Evolutionary conservation across 2,329 filamentous ascomycete species (phyloP), one percentile per base, ranked within the genome.

Genomic region (Venturia aucupariae): DNA sequence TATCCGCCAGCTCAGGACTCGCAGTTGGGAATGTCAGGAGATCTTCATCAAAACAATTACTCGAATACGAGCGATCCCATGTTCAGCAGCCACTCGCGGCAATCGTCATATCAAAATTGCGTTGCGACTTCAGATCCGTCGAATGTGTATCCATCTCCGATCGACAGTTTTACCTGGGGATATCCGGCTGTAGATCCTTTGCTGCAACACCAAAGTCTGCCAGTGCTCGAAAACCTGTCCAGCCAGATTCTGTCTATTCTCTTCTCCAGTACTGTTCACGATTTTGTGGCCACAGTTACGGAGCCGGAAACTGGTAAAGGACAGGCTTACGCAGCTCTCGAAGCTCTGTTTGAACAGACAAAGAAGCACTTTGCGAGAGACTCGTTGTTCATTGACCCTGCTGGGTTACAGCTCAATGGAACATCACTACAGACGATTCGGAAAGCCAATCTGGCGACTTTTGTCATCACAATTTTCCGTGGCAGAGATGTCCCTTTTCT

Each of bases 361-460:
- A 62, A 62, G 32, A 35, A 42, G 22, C 44, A 42, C 13, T 66
- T 63, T 35, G 24, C 55, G 11, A 42, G 55, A 38, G 66, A 65
- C 30, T 35, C 42, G 19, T 57, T 46, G 13, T 62, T 41, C 44
- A 55, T 66, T 15, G 63, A 61, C 22, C 30, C 41, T 5, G 6
- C 55, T 30, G 32, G 35, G 8, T 30, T 63, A 15, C 42, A 41
- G 17, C 39, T 55, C 22, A 55, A 41, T 46, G 44, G 30, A 24
- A 30, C 41, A 38, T 30, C 35, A 5, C 17, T 62, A 27, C 41
- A 61, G 7, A 48, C 35, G 1, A 41, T 88, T 64, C 80, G 84
- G 64, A 86, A 84, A 71, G 84, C 85, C 48, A 88, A 88, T 68
- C 76, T 87, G 60, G 85, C 85, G 13, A 86, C 84, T 0, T 88